Percentiles rank a stretch among this genome's conserved stretches.
phyloP scores from a whole-genome alignment of 441 rosid species.

The Erysimum cheiri region DNA sequence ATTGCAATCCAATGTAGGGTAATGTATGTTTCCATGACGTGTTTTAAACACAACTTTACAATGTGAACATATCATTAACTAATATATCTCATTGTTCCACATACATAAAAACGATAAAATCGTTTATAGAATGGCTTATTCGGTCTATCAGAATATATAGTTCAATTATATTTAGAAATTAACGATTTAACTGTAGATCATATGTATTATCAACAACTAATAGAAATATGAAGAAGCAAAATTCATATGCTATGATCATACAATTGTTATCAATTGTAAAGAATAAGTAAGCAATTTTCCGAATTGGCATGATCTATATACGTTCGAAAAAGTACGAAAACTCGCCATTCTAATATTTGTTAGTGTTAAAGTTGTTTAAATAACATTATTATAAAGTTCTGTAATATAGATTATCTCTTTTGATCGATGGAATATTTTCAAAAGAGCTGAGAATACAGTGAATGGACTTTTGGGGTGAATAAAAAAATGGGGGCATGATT shows the following conservation, averaged over 20 bases:
- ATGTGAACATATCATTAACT: not conserved
- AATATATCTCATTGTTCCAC: not conserved
- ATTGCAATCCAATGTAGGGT: conserved; percentile 35
- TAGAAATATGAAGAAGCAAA: not conserved
- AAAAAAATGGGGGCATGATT: conserved; percentile 35
- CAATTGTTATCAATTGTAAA: conserved; percentile 2
- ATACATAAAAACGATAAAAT: not conserved
- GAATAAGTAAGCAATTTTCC: not conserved
- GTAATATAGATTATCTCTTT: conserved; percentile 31
- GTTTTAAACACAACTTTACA: conserved; percentile 24
- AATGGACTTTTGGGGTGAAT: conserved; percentile 40
- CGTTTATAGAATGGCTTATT: not conserved
- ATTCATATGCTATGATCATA: conserved; percentile 1
- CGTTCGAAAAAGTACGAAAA: conserved; percentile 12
- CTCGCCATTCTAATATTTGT: conserved; percentile 6
- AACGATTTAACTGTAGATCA: not conserved
- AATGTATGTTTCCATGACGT: conserved; percentile 38
- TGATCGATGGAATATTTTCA: conserved; percentile 26
- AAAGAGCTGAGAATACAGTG: conserved; percentile 38
- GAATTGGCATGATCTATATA: not conserved
- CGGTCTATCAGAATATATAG: not conserved
- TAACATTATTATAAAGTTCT: not conserved
- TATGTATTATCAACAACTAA: not conserved
- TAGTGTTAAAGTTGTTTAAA: not conserved
- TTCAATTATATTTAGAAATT: too few species aligned